Evolutionary conservation across 2,329 filamentous ascomycete species (phyloP), one percentile per base, ranked within the genome.

Genomic region (Neopestalotiopsis sp.): DNA sequence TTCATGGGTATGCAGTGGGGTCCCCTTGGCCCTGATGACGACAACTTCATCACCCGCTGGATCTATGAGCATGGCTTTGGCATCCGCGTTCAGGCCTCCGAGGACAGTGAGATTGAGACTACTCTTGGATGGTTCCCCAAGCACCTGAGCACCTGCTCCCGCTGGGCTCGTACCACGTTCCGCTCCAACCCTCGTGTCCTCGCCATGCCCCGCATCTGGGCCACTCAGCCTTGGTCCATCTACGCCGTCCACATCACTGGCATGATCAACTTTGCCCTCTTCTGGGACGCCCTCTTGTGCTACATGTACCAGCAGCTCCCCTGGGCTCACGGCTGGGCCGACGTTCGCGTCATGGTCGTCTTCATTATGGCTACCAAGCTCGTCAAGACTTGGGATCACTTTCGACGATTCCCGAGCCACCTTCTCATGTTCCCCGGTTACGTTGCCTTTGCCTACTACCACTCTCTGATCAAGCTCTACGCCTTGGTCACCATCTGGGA

Each of bases 31-130:
- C 80, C 82, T 0, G 89, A 91, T 70, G 89, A 91, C 69, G 89
- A 91, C 79, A 91, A 91, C 75, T 90, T 85, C 72, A 79, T 88
- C 45, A 91, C 89, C 0, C 81, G 89, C 12, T 88, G 83, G 70
- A 80, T 85, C 5, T 82, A 88, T 57, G 79, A 79, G 10, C 75
- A 83, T 5, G 83, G 82, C n/a, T 89, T 83, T 82, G 79, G 82
- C 7, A 84, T 90, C 69, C 81, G 82, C 61, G 85, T 91, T 65
- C 88, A 91, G 74, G 83, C 85, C 68, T 81, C 81, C 4, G 72
- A 79, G 0, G 82, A 87, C 2, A 80, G 84, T 0, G 77, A 81
- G 1, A 79, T 91, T 42, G 79, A 84, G 68, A 91, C 88, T 0
- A 85, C 82, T 0, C 78, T 91, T 2, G 88, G 88, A 30, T 79